These are phyloP conservation scores for Fraxinus floribunda DNA, from an alignment of 305 asterid genomes.

Conservation along the genomic window DNA sequence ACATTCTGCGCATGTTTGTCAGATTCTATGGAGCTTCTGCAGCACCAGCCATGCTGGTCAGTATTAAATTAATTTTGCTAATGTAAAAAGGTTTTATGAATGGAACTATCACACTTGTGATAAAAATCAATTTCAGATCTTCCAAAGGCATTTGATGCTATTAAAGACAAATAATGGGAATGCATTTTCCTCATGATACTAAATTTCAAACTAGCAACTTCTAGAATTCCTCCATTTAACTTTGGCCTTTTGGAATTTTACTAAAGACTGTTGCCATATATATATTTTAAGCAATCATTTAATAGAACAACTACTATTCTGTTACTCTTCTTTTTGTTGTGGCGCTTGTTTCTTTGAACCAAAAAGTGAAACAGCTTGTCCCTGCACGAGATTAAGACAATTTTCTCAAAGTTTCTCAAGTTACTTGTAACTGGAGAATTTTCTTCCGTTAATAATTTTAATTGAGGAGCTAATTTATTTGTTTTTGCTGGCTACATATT, in stretches of 20 bases:
- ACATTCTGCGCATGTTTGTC: constrained; percentile 81
- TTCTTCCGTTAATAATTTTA: background rate
- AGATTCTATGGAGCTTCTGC: constrained; percentile 69
- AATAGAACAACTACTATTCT: background rate
- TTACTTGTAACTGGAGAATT: background rate
- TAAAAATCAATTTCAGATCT: background rate
- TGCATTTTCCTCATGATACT: background rate
- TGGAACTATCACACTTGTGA: background rate
- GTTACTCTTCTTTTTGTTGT: background rate
- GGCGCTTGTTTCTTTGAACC: background rate
- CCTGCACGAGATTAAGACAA: background rate
- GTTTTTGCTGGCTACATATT: background rate
- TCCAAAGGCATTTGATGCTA: background rate
- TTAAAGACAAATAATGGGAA: background rate
- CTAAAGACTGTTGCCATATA: background rate
- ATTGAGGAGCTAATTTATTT: background rate
- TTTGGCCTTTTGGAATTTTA: background rate
- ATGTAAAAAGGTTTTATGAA: background rate
- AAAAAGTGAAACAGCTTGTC: background rate
- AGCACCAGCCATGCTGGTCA: constrained; percentile 82
- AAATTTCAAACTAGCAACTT: background rate
- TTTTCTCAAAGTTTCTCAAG: background rate
- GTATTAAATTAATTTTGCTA: constrained; percentile 18
- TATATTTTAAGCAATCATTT: background rate
- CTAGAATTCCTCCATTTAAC: background rate